Conservation (phyloP, 139 green algal species). For the Diplosphaera chodatii region DNA sequence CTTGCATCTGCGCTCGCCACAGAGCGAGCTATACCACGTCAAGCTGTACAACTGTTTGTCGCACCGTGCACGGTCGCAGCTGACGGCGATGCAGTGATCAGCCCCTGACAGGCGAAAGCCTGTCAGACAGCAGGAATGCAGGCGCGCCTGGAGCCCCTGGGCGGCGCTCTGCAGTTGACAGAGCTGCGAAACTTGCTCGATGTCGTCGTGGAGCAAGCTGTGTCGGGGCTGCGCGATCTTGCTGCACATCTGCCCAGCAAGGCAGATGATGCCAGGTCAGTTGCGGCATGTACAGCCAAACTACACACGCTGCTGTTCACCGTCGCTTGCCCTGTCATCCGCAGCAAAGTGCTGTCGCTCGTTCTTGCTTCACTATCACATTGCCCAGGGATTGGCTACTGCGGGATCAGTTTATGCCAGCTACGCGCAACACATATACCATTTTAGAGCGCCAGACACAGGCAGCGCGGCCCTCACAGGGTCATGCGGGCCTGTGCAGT, state of each 20-base stretch:
- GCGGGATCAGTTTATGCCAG: too few relatives aligned
- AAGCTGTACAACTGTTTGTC: too few relatives aligned
- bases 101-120: background rate
- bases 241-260: background rate
- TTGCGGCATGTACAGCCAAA: background rate
- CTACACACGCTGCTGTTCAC: background rate
- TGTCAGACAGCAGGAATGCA: background rate
- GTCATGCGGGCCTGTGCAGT: too few relatives aligned
- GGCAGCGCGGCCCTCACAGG: too few relatives aligned
- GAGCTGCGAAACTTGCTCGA: background rate
- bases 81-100: background rate
- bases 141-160: background rate
- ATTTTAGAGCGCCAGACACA: too few relatives aligned
- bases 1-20: too few relatives aligned
- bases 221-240: background rate
- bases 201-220: background rate
- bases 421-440: too few relatives aligned
- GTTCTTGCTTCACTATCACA: too few relatives aligned
- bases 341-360: background rate
- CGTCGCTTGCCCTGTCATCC: too few relatives aligned
- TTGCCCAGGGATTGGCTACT: too few relatives aligned
- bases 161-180: background rate
- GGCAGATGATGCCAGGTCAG: background rate
- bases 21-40: too few relatives aligned
- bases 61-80: too few relatives aligned